Evolutionary conservation across 1,284 basidiomycete species (phyloP).

Genomic region (Puccinia hordei): DNA sequence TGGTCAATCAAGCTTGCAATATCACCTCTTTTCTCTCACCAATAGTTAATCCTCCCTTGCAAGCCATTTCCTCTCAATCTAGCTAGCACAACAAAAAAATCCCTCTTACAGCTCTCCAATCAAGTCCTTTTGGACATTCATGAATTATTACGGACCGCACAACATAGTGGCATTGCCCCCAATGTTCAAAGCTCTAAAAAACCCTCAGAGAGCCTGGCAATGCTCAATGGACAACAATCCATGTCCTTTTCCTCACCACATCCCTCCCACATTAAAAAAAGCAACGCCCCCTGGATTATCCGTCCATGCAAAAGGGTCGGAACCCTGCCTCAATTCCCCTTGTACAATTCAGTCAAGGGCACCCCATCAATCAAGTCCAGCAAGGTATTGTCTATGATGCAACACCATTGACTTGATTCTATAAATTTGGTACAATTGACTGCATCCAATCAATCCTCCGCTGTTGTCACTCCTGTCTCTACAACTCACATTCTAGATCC

Average conservation of each 20-base stretch:
- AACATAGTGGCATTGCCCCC: background rate
- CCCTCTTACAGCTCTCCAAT: constrained; percentile 61
- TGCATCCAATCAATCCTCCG: constrained; percentile 67
- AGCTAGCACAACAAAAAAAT: constrained; percentile 55
- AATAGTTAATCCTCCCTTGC: background rate
- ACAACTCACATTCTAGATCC: constrained; percentile 70
- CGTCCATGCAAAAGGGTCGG: constrained; percentile 29
- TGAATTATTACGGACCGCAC: constrained; percentile 16
- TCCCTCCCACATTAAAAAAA: background rate
- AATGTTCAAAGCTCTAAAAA: background rate
- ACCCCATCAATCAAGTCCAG: constrained; percentile 61
- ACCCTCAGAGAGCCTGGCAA: background rate
- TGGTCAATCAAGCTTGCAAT: constrained; percentile 80
- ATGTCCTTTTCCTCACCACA: constrained; percentile 4
- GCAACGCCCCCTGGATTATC: background rate
- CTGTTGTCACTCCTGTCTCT: constrained; percentile 60
- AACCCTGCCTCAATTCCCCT: background rate
- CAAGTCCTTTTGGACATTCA: constrained; percentile 62
- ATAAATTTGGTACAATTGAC: constrained; percentile 60
- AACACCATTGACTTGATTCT: constrained; percentile 69
- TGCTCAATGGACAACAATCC: constrained; percentile 6
- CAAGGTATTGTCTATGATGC: constrained; percentile 59
- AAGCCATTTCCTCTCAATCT: background rate
- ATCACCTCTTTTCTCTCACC: constrained; percentile 64
- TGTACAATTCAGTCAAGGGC: background rate